Base-by-base conservation (phyloP, 2,329 filamentous ascomycete species). In the Cercospora brassicicola region DNA sequence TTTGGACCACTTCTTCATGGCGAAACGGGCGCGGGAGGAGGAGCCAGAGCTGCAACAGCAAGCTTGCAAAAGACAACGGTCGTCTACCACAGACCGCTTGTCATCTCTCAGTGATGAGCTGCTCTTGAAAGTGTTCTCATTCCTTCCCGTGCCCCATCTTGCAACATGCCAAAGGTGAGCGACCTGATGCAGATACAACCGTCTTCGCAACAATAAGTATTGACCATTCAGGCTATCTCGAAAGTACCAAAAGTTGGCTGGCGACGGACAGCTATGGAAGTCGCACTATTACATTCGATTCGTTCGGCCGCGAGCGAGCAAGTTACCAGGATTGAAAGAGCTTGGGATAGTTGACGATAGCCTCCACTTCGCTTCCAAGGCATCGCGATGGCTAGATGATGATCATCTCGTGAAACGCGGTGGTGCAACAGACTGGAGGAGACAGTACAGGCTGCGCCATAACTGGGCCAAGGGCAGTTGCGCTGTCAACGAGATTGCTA, bases 211-310 rank as follows among this genome's bases (percentile, higher is more conserved):
- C 23, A 55, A 30, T 10, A 60, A 13, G 80, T 67, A 71, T 78
- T 79, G 64, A 83, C 87, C 39, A 82, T 84, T 5, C 82, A 85
- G 88, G 64, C 84, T 94, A n/a, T 97, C 93, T 1, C 88, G 82
- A 64, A 92, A 91, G 67, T 91, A 96, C 76, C 84, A 89, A 73
- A 84, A 84, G 45, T 85, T 98, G 18, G 86, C 92, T 7, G 85
- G 86, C 64, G 95, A 98, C 79, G 90, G 91, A 0, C 93, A 97
- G 77, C 82, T 98, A 66, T 99, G 95, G 95, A 95, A 94, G 78
- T 86, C 87, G 13, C 87, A 93, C 60, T 99, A 97, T 81, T 97
- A 96, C 80, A 85, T 88, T 28, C 89, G 91, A 70, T 98, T 96
- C 79, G 92, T 97, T 31, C 86, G 91, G 39, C 93, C 93, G 45